Evolutionary conservation across 495 filamentous ascomycete genomes (phyloP).

Genomic region (Penicillium goetzii): DNA sequence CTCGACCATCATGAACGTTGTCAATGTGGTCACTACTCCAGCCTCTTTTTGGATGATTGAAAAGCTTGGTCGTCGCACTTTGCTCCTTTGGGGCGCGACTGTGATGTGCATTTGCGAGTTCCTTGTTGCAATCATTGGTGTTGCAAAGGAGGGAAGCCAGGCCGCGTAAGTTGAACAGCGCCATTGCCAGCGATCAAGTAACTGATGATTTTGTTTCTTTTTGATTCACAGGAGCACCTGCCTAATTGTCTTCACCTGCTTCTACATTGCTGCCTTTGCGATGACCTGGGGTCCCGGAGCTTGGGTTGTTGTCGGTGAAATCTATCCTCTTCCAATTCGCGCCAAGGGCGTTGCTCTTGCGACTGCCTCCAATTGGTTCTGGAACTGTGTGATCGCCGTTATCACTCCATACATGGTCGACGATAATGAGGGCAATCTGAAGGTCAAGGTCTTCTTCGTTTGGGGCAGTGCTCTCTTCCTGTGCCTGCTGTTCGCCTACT

Average conservation of each 20-base stretch:
- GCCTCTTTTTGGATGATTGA: constrained; percentile 76
- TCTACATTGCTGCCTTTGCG: constrained; percentile 87
- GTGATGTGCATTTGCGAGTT: constrained; percentile 64
- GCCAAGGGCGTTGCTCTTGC: constrained; percentile 74
- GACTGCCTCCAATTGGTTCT: constrained; percentile 82
- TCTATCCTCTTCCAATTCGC: constrained; percentile 79
- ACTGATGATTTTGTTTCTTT: not conserved
- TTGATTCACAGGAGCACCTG: constrained; percentile 18
- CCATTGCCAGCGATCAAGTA: not conserved
- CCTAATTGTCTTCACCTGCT: constrained; percentile 73
- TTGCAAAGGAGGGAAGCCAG: constrained; percentile 43
- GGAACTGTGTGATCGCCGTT: constrained; percentile 70
- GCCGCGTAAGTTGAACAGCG: constrained; percentile 25
- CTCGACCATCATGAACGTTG: constrained; percentile 63
- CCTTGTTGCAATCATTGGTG: constrained; percentile 62
- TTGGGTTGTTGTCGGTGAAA: constrained; percentile 83
- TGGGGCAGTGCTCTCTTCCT: constrained; percentile 70
- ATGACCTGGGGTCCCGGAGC: constrained; percentile 78
- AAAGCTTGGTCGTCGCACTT: constrained; percentile 69
- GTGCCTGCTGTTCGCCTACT: constrained; percentile 70
- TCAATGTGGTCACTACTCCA: constrained; percentile 70
- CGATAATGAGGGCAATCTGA: constrained; percentile 63
- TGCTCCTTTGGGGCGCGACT: constrained; percentile 71
- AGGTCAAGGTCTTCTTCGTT: constrained; percentile 77
- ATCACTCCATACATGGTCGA: constrained; percentile 77